Conservation (phyloP, 148 eudicot species). For the Limonium bicolor region DNA sequence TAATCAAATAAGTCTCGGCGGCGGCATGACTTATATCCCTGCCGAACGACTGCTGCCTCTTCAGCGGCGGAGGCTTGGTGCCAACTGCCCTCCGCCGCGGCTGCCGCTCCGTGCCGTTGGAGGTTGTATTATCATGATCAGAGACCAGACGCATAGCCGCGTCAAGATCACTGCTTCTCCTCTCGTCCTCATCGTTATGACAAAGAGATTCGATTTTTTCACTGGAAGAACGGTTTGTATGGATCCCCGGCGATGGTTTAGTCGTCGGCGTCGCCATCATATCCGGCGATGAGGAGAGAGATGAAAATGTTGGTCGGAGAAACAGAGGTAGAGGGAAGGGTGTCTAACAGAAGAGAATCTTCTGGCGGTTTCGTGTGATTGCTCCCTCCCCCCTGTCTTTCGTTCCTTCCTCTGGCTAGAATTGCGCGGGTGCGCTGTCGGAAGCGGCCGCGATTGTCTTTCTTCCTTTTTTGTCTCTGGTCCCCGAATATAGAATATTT, state of each 20-base stretch:
- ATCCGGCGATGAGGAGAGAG: neutral
- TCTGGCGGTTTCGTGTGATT: too few species aligned
- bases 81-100: constrained; percentile 9
- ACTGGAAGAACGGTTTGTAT: neutral
- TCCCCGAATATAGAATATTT: too few species aligned
- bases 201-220: neutral
- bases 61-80: neutral
- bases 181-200: neutral
- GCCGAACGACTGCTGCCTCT: constrained; percentile 33
- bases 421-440: too few species aligned
- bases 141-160: neutral
- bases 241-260: constrained; percentile 10
- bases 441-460: too few species aligned
- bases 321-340: too few species aligned
- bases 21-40: constrained; percentile 73
- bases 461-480: too few species aligned
- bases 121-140: neutral
- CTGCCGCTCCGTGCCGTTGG: neutral
- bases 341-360: too few species aligned
- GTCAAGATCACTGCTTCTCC: constrained; percentile 1
- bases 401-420: too few species aligned
- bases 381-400: too few species aligned
- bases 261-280: constrained; percentile 7
- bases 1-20: constrained; percentile 68
- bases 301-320: neutral